Conservation (phyloP, 345 rosid species). For the Aquilaria malaccensis region DNA sequence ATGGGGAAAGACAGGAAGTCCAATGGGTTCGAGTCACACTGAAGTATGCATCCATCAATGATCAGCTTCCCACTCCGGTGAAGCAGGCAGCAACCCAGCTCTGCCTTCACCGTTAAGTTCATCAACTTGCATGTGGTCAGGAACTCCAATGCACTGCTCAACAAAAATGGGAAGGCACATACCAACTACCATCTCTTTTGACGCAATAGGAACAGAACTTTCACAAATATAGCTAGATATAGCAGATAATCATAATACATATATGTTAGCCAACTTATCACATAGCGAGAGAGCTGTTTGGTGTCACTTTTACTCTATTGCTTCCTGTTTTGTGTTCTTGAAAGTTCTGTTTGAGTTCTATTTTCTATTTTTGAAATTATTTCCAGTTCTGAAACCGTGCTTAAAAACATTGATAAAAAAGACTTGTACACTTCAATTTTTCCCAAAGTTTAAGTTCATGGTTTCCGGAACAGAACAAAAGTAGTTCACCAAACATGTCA, state of each 20-base stretch:
- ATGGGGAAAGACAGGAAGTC: slow-evolving; percentile 90
- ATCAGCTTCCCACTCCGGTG: slow-evolving; percentile 84
- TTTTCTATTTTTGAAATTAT: too few relatives aligned
- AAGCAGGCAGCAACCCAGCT: slow-evolving; percentile 94
- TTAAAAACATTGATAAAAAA: too few relatives aligned
- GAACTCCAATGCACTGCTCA: slow-evolving; percentile 81
- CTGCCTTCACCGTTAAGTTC: slow-evolving; percentile 80
- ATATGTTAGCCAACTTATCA: too few relatives aligned
- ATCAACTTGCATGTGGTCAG: slow-evolving; percentile 75
- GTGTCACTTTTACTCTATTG: too few relatives aligned
- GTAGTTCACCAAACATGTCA: not conserved
- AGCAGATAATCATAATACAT: not conserved
- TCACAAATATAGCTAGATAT: slow-evolving; percentile 7
- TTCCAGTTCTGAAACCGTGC: too few relatives aligned
- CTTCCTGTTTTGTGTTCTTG: too few relatives aligned
- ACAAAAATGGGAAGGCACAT: slow-evolving; percentile 13
- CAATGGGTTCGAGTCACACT: slow-evolving; percentile 72
- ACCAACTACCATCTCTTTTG: slow-evolving; percentile 7
- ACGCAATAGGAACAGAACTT: slow-evolving; percentile 5
- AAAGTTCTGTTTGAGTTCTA: too few relatives aligned
- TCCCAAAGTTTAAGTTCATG: too few relatives aligned
- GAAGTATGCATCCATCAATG: slow-evolving; percentile 88
- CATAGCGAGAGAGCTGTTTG: too few relatives aligned
- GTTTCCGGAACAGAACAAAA: too few relatives aligned
- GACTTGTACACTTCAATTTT: too few relatives aligned